Evolutionary conservation across 805 yeast species (phyloP).

Genomic region (Pichia gijzeniarum): DNA sequence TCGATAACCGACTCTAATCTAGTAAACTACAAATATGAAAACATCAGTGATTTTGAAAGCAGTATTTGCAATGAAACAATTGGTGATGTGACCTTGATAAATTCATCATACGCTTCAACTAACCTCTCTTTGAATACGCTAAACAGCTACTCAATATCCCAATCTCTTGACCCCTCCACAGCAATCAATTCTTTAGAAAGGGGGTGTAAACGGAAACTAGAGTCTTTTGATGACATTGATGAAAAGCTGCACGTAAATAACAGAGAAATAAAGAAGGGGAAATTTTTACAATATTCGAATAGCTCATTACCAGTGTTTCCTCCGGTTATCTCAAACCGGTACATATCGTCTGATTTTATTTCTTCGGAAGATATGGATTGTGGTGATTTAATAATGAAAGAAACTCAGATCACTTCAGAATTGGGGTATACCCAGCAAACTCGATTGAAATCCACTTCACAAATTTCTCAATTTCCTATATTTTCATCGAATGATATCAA

Average conservation of each 20-base stretch:
- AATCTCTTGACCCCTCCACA: no score
- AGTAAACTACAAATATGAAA: no score
- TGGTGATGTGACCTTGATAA: background rate
- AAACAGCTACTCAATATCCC: background rate
- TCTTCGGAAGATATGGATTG: background rate
- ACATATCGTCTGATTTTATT: slow-evolving; percentile 1
- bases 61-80: no score
- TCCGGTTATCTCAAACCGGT: background rate
- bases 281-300: background rate
- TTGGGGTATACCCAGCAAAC: no score
- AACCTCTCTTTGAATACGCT: no score
- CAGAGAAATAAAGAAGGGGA: background rate
- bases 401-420: no score
- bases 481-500: background rate
- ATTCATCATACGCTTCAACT: background rate
- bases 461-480: background rate
- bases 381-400: no score
- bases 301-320: no score
- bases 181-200: background rate
- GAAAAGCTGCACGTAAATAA: background rate
- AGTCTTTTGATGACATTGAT: background rate
- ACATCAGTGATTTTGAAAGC: no score
- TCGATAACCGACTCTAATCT: background rate
- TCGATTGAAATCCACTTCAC: no score
- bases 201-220: background rate